Evolutionary conservation across 768 basidiomycete species (phyloP).

Genomic region (Fomitopsis pulvina): DNA sequence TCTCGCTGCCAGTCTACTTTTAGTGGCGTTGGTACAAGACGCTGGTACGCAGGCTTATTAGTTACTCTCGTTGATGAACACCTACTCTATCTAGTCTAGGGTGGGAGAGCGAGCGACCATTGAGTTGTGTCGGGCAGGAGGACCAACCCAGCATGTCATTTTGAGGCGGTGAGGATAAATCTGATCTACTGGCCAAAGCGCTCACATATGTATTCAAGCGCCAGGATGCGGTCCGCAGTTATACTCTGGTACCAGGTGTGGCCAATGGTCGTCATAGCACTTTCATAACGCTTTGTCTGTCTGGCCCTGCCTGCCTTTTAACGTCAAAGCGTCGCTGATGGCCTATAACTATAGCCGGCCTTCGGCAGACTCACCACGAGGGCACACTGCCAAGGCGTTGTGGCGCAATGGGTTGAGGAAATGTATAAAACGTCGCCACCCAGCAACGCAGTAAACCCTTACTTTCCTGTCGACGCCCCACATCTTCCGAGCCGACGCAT

Average conservation of each 20-base stretch:
- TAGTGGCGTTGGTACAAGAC: too few relatives aligned
- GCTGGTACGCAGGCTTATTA: too few relatives aligned
- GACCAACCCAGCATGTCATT: too few relatives aligned
- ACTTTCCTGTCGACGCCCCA: too few relatives aligned
- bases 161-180: neutral
- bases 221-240: neutral
- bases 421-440: too few relatives aligned
- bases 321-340: conserved; percentile 1
- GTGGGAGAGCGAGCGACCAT: neutral
- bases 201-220: neutral
- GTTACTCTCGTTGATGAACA: neutral
- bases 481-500: too few relatives aligned
- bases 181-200: neutral
- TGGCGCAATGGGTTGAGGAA: neutral
- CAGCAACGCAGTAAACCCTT: too few relatives aligned
- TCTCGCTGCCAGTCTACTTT: too few relatives aligned
- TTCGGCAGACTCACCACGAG: neutral
- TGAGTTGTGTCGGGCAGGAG: neutral
- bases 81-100: neutral
- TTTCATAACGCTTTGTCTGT: neutral
- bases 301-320: neutral
- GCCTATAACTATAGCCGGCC: neutral
- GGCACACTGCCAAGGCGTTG: neutral
- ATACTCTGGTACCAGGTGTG: neutral
- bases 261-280: neutral